Base-by-base conservation (phyloP, 1,139 yeast species). In the Lodderomyces pseudojiufengensis region DNA sequence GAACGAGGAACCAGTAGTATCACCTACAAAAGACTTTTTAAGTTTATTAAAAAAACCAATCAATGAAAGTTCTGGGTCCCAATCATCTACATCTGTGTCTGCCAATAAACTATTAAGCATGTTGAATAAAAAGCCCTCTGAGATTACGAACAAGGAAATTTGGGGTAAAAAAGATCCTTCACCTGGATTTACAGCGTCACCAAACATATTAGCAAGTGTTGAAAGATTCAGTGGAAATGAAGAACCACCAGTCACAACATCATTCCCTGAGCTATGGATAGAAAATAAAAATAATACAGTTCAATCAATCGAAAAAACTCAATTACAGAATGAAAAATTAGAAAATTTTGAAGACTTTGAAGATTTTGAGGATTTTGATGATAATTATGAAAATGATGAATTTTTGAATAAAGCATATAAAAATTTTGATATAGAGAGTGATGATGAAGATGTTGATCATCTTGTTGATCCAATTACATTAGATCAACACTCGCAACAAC, bases 321-420 rank as follows among this genome's bases (percentile, higher is more conserved):
- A 25, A 14, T 23, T n/a, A 21, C 29, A 12, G 10, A 27, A 21
- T 14, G 20, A 32, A 11, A 10, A 27, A 5, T 27, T 31, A 20
- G 31, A 36, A 15, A 32, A 36, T 27, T 36, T 36, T 18, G 35
- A 33, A 24, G 27, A 29, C 22, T 40, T 38, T 27, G 43, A 39
- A 24, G 34, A 37, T 28, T 62, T 63, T 37, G 71, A 65, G 26
- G 62, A 65, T 39, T 65, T 66, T 42, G 68, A 63, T 31, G 63
- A 64, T 36, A 59, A 52, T 36, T 61, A 60, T 29, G 63, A 56
- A 32, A 39, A 42, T 32, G 47, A 45, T 45, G 18, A 47, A 40
- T 29, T 35, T 31, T 14, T 35, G 14, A 31, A 38, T 18, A 41
- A 35, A 15, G 40, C 40, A 10, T 47, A 38, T 31, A 39, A 39